A percentile compares a stretch with the other conserved stretches of the same genome.
Evolutionary conservation across 2,329 filamentous ascomycete genomes (phyloP).

Genomic region (Zasmidium cellare): DNA sequence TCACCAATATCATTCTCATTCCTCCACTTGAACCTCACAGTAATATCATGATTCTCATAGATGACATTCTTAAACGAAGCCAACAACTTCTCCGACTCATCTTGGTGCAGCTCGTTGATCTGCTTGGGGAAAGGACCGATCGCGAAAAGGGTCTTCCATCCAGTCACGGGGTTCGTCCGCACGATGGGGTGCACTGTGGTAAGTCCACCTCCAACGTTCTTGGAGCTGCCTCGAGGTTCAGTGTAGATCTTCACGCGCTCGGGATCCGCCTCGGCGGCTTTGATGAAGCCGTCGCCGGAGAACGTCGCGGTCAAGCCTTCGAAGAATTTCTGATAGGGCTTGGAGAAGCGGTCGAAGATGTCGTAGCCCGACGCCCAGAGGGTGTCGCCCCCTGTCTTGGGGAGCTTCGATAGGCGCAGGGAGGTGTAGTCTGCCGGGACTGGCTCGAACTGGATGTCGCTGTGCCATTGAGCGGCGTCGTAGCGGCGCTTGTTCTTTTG

Average conservation of each 20-base stretch:
- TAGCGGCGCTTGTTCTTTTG: conserved; percentile 24
- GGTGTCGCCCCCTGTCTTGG: conserved; percentile 57
- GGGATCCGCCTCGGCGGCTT: conserved; percentile 27
- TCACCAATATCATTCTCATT: conserved; percentile 50
- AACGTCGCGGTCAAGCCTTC: conserved; percentile 59
- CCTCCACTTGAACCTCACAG: conserved; percentile 52
- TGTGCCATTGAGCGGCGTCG: conserved; percentile 45
- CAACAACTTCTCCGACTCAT: conserved; percentile 27
- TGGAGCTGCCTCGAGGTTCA: conserved; percentile 24
- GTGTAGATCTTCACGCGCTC: conserved; percentile 25
- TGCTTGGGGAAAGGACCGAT: conserved; percentile 58
- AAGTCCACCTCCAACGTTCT: conserved; percentile 24
- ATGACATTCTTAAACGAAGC: conserved; percentile 36
- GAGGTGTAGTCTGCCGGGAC: conserved; percentile 64
- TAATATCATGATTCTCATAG: conserved; percentile 52
- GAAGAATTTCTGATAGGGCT: conserved; percentile 58
- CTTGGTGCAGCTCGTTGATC: conserved; percentile 51
- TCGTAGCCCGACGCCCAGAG: conserved; percentile 70
- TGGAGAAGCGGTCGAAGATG: conserved; percentile 63
- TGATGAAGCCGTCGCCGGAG: conserved; percentile 35
- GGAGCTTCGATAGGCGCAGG: conserved; percentile 58
- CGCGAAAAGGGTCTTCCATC: conserved; percentile 63
- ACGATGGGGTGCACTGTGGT: conserved; percentile 50
- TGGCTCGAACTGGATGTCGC: conserved; percentile 66
- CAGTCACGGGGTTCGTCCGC: conserved; percentile 61